Conservation (phyloP, 225 moss, liverwort and hornwort genomes). For the Lunularia cruciata region DNA sequence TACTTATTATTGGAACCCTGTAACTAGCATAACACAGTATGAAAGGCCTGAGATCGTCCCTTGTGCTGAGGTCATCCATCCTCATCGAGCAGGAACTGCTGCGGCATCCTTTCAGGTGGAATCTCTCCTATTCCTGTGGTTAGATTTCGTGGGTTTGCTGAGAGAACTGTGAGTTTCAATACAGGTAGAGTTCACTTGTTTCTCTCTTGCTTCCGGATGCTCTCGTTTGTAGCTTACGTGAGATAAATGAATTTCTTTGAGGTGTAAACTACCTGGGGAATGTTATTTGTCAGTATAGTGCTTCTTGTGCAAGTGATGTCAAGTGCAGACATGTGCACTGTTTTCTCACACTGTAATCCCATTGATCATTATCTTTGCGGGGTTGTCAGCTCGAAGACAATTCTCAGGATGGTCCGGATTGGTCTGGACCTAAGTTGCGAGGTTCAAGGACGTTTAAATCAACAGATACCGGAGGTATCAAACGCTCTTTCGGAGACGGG, state of each 20-base stretch:
- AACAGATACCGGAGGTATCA: constrained; percentile 4
- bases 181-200: neutral
- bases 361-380: neutral
- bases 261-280: neutral
- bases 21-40: constrained; percentile 65
- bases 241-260: neutral
- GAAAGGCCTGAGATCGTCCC: constrained; percentile 49
- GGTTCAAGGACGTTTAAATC: neutral
- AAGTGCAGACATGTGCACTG: no score
- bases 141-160: neutral
- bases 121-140: constrained; percentile 9
- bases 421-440: constrained; percentile 2
- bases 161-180: neutral
- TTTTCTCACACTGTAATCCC: no score
- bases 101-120: constrained; percentile 45
- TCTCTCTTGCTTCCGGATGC: neutral
- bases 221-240: neutral
- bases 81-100: constrained; percentile 41
- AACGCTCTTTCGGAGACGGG: constrained; percentile 1
- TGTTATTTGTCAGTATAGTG: no score
- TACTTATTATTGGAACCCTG: constrained; percentile 71
- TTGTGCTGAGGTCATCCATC: constrained; percentile 37
- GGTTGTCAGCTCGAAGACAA: neutral
- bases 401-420: neutral
- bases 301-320: no score